These are phyloP conservation scores for Entomophthora muscae DNA, from an alignment of 371 early-diverging fungal genomes.

Conservation along the genomic window DNA sequence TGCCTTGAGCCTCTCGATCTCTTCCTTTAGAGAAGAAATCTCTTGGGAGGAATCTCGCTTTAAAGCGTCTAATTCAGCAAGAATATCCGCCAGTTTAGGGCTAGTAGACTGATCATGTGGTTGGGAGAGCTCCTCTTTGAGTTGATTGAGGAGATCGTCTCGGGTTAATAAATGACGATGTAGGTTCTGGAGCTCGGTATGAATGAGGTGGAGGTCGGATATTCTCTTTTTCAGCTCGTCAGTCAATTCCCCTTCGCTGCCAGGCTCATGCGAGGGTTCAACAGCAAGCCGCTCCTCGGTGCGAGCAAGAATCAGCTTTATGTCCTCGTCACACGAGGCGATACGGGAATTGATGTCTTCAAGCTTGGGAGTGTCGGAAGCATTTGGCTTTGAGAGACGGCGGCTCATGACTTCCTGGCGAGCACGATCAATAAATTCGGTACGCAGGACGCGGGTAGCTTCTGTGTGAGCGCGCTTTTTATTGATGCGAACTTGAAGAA, in stretches of 20 bases:
- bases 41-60: neutral
- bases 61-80: neutral
- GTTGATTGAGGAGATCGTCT: neutral
- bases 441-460: neutral
- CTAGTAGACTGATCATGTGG: neutral
- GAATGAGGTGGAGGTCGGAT: neutral
- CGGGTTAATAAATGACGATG: neutral
- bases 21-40: neutral
- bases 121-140: neutral
- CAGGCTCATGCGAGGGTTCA: neutral
- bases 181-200: neutral
- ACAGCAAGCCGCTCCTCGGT: neutral
- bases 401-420: neutral
- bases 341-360: neutral
- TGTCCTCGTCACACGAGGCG: neutral
- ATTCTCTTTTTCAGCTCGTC: neutral
- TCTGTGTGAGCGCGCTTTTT: neutral
- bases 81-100: neutral
- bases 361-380: neutral
- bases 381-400: neutral
- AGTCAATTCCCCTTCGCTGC: neutral
- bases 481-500: neutral
- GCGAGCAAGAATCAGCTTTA: neutral
- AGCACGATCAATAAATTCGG: conserved; percentile 1
- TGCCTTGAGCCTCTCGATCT: neutral